Evolutionary conservation across 225 moss, liverwort and hornwort genomes (phyloP).

Genomic region (Polytrichum commune): DNA sequence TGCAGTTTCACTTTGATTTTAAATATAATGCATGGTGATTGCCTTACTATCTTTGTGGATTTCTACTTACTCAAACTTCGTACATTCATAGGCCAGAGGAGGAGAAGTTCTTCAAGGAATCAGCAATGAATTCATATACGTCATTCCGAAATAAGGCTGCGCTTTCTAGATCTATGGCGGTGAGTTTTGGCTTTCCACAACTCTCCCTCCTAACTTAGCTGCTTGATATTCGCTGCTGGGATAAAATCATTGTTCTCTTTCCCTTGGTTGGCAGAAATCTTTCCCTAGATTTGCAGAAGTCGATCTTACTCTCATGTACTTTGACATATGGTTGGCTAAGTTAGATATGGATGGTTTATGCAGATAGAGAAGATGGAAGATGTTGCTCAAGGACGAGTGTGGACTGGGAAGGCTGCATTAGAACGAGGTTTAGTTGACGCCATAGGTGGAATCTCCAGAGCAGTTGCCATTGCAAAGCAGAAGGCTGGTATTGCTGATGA

Average conservation of each 20-base stretch:
- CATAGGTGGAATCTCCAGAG: slow-evolving; percentile 84
- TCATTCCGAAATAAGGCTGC: slow-evolving; percentile 96
- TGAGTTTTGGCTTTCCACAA: slow-evolving; percentile 23
- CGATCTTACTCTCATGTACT: neutral
- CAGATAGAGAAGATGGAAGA: slow-evolving; percentile 91
- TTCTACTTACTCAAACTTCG: neutral
- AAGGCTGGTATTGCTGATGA: slow-evolving; percentile 80
- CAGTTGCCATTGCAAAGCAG: slow-evolving; percentile 87
- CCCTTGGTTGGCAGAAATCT: neutral
- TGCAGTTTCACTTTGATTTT: slow-evolving; percentile 7
- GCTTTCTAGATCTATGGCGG: slow-evolving; percentile 81
- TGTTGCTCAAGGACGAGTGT: slow-evolving; percentile 98
- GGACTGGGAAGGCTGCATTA: slow-evolving; percentile 92
- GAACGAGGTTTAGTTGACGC: slow-evolving; percentile 77
- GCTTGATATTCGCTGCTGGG: neutral
- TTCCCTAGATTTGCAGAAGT: neutral
- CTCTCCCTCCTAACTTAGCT: neutral
- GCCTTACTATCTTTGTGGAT: too few relatives aligned
- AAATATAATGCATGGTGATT: slow-evolving; percentile 1
- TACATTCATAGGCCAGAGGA: slow-evolving; percentile 62
- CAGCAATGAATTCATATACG: slow-evolving; percentile 73
- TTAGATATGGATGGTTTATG: neutral
- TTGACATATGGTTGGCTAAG: neutral
- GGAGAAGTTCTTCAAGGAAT: slow-evolving; percentile 70
- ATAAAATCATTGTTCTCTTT: slow-evolving; percentile 1